Evolutionary conservation across 805 yeast species (phyloP), one percentile per base, ranked within the genome.

Genomic region (Saccharomycopsis synnaedendra): DNA sequence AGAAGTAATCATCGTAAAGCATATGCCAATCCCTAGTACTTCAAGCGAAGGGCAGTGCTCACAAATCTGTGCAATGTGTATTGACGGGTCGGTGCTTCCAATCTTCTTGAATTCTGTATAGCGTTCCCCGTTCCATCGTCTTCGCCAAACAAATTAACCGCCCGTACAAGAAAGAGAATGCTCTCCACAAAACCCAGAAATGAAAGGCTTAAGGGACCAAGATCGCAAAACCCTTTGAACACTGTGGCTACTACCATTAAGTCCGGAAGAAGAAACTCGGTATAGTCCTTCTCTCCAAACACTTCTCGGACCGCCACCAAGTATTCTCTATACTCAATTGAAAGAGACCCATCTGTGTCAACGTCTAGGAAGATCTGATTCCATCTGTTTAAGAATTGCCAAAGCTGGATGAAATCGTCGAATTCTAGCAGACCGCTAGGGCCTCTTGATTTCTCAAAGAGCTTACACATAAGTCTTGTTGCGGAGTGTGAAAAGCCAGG

Each of bases 101-200:
- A 19, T 19, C 19, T 19, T 19, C 19, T 19, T 19, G 19, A 19
- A 19, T 19, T 19, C 19, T 19, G 19, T 19, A 19, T 19, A 19
- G 19, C 19, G 19, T 19, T 19, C 19, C 19, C 19, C 19, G 19
- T 19, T 19, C 19, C 19, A 19, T 19, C 19, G 19, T 19, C 19
- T 19, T 19, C 19, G 19, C 19, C 19, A 19, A 19, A 19, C 19
- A 19, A 19, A 1, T 19, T 19, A 9, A 27, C 41, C 3, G 30
- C 46, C 5, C 44, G 19, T 9, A 48, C 44, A 29, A 48, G 28
- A 44, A 44, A 48, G 11, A 44, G 39, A 19, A 48, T 43, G 33
- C 51, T 48, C 19, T 48, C 51, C 35, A 45, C 48, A 48, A 48
- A 48, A 10, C 32, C 27, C 28, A 44, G 48, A 44, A 48, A 48